Evolutionary conservation across 495 filamentous ascomycete species (phyloP), one percentile per base, ranked within the genome.

Genomic region (Pseudomonodictys pantanalensis): DNA sequence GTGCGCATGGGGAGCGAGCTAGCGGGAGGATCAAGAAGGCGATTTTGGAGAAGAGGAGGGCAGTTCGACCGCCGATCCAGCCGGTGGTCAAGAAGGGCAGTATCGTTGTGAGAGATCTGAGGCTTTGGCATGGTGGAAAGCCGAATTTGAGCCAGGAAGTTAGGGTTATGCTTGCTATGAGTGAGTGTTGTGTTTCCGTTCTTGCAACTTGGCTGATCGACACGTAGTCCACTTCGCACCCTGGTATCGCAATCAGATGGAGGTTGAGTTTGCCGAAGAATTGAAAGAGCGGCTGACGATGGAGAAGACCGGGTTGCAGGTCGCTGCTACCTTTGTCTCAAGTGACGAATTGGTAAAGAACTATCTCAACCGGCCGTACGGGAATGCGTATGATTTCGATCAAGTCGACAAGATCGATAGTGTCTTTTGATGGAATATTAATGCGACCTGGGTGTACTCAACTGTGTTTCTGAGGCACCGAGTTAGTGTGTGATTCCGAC

Each of bases 81-180:
- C 78, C 78, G 0, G 52, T 66, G 3, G 72, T 81, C 1, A 73
- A 75, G 23, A 83, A 81, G 52, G 80, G 82, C 0, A 76, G 76
- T 42, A 62, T 84, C 9, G 66, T 83, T 23, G 58, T 85, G 9
- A 72, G 83, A 3, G 82, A 85, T 66, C 67, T 84, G 50, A 66
- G 82, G 22, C 73, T 85, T 3, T 86, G 81, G 81, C 81, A 86
- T 68, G 80, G 78, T 6, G 83, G 83, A 0, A 80, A 81, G 73
- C 82, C 80, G 9, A 86, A 85, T 56, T 57, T 71, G 18, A 77
- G 75, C 5, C 65, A 74, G 17, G 68, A 72, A 10, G 71, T 74
- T 0, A 71, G 83, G 33, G 76, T 85, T 28, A 83, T 85, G 81
- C 69, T 86, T 11, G 80, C 81, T 11, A 77, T 81, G 71, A 82